Conservation (phyloP, 2,329 filamentous ascomycete species). For the Aspergillus novoparasiticus region DNA sequence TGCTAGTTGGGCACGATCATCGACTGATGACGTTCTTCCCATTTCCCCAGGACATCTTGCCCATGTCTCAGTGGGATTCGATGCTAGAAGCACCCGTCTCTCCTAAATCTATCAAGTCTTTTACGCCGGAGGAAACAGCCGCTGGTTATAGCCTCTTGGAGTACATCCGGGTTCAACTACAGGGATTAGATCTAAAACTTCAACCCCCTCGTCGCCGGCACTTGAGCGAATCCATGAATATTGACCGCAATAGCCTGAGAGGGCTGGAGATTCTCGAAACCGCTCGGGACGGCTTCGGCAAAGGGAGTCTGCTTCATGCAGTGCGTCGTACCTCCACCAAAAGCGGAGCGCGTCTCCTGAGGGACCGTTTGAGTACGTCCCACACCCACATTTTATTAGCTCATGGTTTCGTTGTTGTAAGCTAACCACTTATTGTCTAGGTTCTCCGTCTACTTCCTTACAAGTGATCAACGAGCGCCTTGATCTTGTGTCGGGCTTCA, state of each 20-base stretch:
- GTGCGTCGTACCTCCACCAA: conserved; percentile 88
- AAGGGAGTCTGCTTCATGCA: conserved; percentile 87
- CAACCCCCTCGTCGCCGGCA: conserved; percentile 78
- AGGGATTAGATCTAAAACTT: conserved; percentile 76
- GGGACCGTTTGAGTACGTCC: conserved; percentile 73
- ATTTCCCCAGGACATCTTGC: conserved; percentile 45
- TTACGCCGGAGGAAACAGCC: conserved; percentile 69
- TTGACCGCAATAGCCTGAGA: conserved; percentile 88
- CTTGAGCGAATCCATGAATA: conserved; percentile 76
- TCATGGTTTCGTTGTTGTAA: conserved; percentile 15
- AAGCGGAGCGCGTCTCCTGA: conserved; percentile 81
- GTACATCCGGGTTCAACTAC: conserved; percentile 79
- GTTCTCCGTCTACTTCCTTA: conserved; percentile 84
- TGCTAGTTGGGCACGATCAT: conserved; percentile 72
- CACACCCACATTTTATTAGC: background rate
- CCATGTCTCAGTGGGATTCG: conserved; percentile 67
- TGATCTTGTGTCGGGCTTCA: conserved; percentile 77
- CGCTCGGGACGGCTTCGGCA: conserved; percentile 73
- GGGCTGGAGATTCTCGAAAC: conserved; percentile 89
- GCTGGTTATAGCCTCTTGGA: conserved; percentile 81
- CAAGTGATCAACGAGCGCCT: conserved; percentile 76
- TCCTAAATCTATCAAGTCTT: conserved; percentile 53
- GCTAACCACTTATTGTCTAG: conserved; percentile 34
- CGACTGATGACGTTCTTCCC: conserved; percentile 74
- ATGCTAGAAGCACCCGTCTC: conserved; percentile 77